These are phyloP conservation scores for Haberlea rhodopensis DNA, from an alignment of 257 asterid species.

Conservation along the genomic window DNA sequence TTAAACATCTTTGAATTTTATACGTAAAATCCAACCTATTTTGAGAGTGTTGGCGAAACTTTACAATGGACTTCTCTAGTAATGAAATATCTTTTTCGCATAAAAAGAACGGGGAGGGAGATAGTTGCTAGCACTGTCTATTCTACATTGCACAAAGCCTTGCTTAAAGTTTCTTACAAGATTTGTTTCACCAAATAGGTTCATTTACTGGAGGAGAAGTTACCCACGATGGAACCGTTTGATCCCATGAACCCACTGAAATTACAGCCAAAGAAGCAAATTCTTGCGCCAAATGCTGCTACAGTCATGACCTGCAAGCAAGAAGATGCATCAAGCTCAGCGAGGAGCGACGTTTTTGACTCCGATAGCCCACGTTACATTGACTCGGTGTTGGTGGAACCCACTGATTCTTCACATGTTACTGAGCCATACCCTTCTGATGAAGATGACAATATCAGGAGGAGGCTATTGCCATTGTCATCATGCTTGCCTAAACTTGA, in stretches of 20 bases:
- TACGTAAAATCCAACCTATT: too few species aligned
- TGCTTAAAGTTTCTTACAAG: conserved; percentile 10
- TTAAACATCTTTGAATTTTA: not conserved
- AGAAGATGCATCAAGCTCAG: conserved; percentile 62
- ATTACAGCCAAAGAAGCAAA: conserved; percentile 23
- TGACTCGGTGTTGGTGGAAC: conserved; percentile 38
- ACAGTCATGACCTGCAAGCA: conserved; percentile 34
- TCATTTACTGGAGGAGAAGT: conserved; percentile 50
- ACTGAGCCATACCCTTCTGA: conserved; percentile 49
- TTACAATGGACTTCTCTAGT: too few species aligned
- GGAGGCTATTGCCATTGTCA: conserved; percentile 34
- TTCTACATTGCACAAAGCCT: too few species aligned
- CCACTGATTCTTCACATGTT: conserved; percentile 51
- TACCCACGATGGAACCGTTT: conserved; percentile 29
- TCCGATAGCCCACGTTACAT: conserved; percentile 58
- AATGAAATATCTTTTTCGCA: not conserved
- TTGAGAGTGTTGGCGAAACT: too few species aligned
- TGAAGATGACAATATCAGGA: conserved; percentile 51
- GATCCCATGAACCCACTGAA: conserved; percentile 26
- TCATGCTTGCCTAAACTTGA: conserved; percentile 54
- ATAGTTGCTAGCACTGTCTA: too few species aligned
- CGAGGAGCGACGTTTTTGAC: conserved; percentile 70
- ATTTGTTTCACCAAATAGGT: conserved; percentile 37
- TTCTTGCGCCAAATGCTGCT: conserved; percentile 16
- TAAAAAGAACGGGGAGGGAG: too few species aligned